A percentile compares a stretch with the other conserved stretches of the same genome.
Evolutionary conservation across 768 basidiomycete genomes (phyloP).

Genomic region (Mycena venus): DNA sequence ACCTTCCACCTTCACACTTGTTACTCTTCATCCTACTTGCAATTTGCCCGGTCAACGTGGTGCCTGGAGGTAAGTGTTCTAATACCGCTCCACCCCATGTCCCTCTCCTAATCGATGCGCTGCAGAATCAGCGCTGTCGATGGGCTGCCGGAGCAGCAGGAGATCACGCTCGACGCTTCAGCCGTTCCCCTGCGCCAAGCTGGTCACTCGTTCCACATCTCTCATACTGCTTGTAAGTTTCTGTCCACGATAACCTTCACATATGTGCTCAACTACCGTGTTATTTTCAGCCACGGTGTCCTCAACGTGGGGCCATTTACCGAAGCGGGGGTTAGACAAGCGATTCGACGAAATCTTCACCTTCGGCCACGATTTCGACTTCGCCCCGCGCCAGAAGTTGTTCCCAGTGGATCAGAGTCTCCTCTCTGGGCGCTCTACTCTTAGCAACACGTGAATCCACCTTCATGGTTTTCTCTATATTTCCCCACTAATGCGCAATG

Average conservation of each 20-base stretch:
- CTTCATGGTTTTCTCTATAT: neutral
- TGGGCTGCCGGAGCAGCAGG: neutral
- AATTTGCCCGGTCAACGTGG: conserved; percentile 1
- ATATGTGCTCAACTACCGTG: neutral
- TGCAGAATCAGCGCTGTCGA: neutral
- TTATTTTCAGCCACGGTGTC: neutral
- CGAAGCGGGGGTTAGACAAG: neutral
- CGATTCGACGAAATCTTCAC: neutral
- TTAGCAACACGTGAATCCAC: neutral
- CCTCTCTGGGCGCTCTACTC: neutral
- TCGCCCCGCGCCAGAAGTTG: conserved; percentile 8
- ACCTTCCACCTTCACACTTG: neutral
- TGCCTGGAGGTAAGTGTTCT: conserved; percentile 13
- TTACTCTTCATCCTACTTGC: conserved; percentile 9
- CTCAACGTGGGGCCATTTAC: neutral
- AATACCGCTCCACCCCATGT: too few relatives aligned
- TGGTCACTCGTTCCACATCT: conserved; percentile 8
- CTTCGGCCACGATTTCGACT: conserved; percentile 4
- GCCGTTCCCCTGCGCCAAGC: conserved; percentile 8
- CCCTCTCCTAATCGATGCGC: too few relatives aligned
- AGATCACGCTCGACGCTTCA: neutral
- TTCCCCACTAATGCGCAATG: neutral
- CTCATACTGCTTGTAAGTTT: neutral
- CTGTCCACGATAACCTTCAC: neutral
- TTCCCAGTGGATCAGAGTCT: neutral